A percentile compares a stretch with the other conserved stretches of the same genome.
These are phyloP conservation scores for Calamus simplicifolius DNA, from an alignment of 176 grass and related monocot species.

Conservation along the genomic window DNA sequence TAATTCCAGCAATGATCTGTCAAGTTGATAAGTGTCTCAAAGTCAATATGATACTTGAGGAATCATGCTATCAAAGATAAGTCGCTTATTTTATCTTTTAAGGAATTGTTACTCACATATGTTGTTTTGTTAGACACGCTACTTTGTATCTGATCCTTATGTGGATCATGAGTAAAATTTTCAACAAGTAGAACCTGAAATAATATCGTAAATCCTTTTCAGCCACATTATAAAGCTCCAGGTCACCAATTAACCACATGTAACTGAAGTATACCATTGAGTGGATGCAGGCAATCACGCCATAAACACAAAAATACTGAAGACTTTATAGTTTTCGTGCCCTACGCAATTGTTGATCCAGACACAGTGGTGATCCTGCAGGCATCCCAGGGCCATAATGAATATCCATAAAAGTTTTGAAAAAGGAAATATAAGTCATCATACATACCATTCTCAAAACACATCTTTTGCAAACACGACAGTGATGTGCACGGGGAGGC, in stretches of 20 bases:
- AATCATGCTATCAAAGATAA: no score
- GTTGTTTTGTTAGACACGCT: constrained; percentile 71
- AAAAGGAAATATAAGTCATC: constrained; percentile 1
- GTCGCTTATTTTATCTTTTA: no score
- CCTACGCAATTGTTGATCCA: constrained; percentile 99
- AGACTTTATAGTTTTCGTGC: constrained; percentile 85
- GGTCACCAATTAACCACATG: constrained; percentile 4
- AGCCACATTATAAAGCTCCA: no score
- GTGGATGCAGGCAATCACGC: constrained; percentile 72
- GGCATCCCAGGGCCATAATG: constrained; percentile 1
- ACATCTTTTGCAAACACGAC: constrained; percentile 97
- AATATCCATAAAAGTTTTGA: background rate
- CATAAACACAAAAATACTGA: constrained; percentile 80
- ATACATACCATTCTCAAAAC: constrained; percentile 73
- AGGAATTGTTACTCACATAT: constrained; percentile 42
- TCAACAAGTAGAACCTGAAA: constrained; percentile 67
- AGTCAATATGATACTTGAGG: no score
- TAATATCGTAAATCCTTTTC: constrained; percentile 32
- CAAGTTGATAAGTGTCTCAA: background rate
- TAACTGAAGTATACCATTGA: constrained; percentile 38
- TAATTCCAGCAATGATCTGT: constrained; percentile 68
- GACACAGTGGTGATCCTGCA: constrained; percentile 93
- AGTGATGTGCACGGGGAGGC: constrained; percentile 82
- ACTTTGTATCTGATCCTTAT: constrained; percentile 45
- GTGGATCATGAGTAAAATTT: constrained; percentile 34